Conservation (phyloP, 1,284 basidiomycete genomes). For the Termitomyces sp. region DNA sequence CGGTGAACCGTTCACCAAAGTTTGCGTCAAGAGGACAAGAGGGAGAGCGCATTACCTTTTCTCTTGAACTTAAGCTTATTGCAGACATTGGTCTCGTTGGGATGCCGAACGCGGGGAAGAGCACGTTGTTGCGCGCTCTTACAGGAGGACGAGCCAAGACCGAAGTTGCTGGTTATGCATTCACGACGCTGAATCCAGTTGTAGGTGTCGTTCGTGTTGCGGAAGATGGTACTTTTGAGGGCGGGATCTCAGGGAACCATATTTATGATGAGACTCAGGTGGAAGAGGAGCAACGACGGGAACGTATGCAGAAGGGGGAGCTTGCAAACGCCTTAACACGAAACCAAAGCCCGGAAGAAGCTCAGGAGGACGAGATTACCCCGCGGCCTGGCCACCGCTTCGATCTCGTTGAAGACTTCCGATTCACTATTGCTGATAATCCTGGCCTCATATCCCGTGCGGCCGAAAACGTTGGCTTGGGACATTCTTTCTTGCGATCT, state of each 20-base stretch:
- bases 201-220: constrained; percentile 89
- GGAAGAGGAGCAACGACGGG: constrained; percentile 48
- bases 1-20: constrained; percentile 70
- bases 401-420: constrained; percentile 62
- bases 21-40: constrained; percentile 77
- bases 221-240: constrained; percentile 75
- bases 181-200: constrained; percentile 94
- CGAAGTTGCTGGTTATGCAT: constrained; percentile 88
- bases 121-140: constrained; percentile 85
- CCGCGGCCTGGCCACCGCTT: constrained; percentile 40
- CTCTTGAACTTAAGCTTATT: constrained; percentile 91
- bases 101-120: constrained; percentile 91
- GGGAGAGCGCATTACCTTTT: constrained; percentile 80
- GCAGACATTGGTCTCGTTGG: constrained; percentile 96
- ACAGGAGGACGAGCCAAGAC: constrained; percentile 83
- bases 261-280: constrained; percentile 70
- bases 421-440: constrained; percentile 97
- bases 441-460: constrained; percentile 87
- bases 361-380: constrained; percentile 12
- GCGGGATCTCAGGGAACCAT: constrained; percentile 42
- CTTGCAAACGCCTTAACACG: constrained; percentile 44
- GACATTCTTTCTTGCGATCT: constrained; percentile 90
- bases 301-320: constrained; percentile 46
- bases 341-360: constrained; percentile 34
- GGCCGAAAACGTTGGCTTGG: constrained; percentile 86